Evolutionary conservation across 805 yeast species (phyloP).

Genomic region (Kodamaea kaohsiungensis): DNA sequence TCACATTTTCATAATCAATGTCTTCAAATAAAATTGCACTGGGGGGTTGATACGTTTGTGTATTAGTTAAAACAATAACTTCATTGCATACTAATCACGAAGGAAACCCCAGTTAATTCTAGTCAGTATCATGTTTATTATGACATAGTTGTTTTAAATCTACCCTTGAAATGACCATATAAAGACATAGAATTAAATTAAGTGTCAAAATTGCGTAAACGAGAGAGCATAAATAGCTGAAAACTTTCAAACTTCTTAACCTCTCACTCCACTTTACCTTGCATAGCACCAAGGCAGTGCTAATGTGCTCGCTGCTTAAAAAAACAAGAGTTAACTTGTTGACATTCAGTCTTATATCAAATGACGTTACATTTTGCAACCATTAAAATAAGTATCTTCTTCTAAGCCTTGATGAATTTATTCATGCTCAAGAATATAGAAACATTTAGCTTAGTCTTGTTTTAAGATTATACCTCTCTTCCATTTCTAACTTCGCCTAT

Average conservation of each 20-base stretch:
- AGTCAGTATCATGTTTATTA: too few species aligned
- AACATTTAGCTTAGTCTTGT: not conserved
- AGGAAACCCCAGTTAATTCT: too few species aligned
- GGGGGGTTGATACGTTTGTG: too few species aligned
- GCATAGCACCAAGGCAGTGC: not conserved
- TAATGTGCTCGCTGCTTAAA: not conserved
- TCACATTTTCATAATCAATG: not conserved
- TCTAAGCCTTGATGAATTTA: not conserved
- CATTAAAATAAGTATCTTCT: not conserved
- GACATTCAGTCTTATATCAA: not conserved
- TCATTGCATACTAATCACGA: too few species aligned
- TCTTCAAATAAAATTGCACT: too few species aligned
- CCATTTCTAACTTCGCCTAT: too few species aligned
- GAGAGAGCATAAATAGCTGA: not conserved
- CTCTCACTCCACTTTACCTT: not conserved
- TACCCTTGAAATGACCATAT: not conserved
- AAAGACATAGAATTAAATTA: too few species aligned
- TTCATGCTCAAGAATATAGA: too few species aligned
- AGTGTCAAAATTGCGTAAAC: not conserved
- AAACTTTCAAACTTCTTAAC: not conserved
- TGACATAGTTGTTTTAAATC: not conserved
- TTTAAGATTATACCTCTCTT: too few species aligned
- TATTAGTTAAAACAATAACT: too few species aligned
- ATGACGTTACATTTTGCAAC: not conserved
- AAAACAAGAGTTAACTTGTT: not conserved